Percentiles rank a stretch among this genome's conserved stretches.
These are phyloP conservation scores for Cordyceps cicadae DNA, from an alignment of 2,329 filamentous ascomycete genomes.

Conservation along the genomic window DNA sequence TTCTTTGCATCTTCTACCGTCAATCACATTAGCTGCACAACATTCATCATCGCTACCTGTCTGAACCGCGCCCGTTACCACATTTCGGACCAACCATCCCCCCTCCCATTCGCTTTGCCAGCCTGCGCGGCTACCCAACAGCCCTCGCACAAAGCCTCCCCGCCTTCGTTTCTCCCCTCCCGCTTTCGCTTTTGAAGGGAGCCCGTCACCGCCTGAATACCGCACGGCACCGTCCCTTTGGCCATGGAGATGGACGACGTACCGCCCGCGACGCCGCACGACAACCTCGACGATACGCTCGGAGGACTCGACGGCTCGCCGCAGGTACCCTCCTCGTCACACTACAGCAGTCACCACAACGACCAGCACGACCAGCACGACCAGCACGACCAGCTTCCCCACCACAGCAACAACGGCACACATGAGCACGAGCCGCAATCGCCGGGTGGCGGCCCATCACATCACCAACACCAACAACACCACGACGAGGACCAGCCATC, in stretches of 20 bases:
- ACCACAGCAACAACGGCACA: conserved; percentile 24
- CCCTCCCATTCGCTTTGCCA: background rate
- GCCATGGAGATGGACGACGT: conserved; percentile 11
- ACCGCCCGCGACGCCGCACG: conserved; percentile 20
- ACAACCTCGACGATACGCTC: conserved; percentile 41
- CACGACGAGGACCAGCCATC: conserved; percentile 36
- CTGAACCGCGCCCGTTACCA: background rate
- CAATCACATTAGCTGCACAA: background rate
- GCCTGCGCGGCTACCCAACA: conserved; percentile 9
- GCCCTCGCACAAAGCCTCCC: background rate
- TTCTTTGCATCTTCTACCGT: background rate
- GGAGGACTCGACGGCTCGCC: conserved; percentile 41
- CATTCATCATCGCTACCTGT: background rate
- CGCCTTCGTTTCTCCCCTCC: background rate
- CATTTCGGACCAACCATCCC: background rate
- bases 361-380: background rate
- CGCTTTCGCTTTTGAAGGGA: background rate
- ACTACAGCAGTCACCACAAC: background rate
- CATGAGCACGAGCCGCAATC: conserved; percentile 41
- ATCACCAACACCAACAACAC: conserved; percentile 31
- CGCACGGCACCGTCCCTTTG: conserved; percentile 6
- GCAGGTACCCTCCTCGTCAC: conserved; percentile 23
- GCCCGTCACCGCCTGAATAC: background rate
- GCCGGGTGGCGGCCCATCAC: conserved; percentile 34
- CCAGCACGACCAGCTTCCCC: background rate